Evolutionary conservation across 352 stramenopile genomes (phyloP).

Genomic region (Elongisporangium undulatum): DNA sequence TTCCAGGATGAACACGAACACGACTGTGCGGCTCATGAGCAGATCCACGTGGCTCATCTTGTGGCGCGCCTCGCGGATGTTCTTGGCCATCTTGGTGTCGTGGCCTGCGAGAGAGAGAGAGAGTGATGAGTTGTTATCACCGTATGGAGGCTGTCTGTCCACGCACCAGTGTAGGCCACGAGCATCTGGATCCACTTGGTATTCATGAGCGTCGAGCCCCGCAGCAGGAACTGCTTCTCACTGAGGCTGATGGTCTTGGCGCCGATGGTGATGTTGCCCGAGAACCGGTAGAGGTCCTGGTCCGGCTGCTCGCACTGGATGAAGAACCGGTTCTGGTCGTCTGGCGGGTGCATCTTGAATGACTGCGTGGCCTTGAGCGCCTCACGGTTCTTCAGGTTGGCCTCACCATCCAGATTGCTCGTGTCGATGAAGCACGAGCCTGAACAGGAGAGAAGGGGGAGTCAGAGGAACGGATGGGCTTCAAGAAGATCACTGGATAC

Average conservation of each 20-base stretch:
- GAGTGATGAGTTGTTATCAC: not conserved
- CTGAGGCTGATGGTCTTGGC: conserved; percentile 60
- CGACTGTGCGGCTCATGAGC: conserved; percentile 70
- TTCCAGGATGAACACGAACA: conserved; percentile 76
- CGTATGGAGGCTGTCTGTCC: not conserved
- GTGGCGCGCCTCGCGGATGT: conserved; percentile 68
- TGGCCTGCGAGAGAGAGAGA: conserved; percentile 25
- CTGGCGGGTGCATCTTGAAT: conserved; percentile 19
- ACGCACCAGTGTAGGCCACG: conserved; percentile 62
- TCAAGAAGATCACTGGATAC: too few species aligned
- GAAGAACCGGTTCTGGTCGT: conserved; percentile 49
- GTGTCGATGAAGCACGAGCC: conserved; percentile 82
- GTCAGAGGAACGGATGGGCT: too few species aligned
- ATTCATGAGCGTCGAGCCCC: conserved; percentile 76
- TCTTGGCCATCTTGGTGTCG: conserved; percentile 91
- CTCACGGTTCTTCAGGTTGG: conserved; percentile 69
- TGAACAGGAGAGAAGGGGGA: conserved; percentile 8
- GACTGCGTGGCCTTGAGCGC: conserved; percentile 28
- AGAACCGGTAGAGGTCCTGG: conserved; percentile 76
- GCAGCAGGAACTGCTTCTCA: conserved; percentile 71
- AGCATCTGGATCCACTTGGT: conserved; percentile 69
- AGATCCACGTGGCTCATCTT: conserved; percentile 84
- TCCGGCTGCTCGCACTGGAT: conserved; percentile 75
- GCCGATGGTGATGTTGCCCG: conserved; percentile 60
- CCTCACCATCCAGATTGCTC: conserved; percentile 77